A percentile compares a stretch with the other conserved stretches of the same genome.
phyloP scores from a whole-genome alignment of 2,329 filamentous ascomycete species.

The Ascochyta koolunga region DNA sequence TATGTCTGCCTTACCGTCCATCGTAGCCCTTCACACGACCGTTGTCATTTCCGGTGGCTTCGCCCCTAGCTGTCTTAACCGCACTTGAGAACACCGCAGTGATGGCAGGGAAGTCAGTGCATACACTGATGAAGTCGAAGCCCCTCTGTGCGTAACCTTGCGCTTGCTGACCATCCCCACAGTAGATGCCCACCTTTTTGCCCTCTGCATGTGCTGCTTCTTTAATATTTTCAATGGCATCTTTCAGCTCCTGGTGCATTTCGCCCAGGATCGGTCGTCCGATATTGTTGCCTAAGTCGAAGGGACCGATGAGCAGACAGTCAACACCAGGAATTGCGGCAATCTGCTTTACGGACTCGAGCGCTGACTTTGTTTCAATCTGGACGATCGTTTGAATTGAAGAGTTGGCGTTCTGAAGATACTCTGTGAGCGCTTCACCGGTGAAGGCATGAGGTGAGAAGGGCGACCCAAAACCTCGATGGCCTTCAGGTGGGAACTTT shows the following conservation, averaged over 20 bases:
- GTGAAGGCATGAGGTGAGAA: constrained; percentile 58
- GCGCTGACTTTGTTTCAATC: constrained; percentile 53
- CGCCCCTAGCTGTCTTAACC: constrained; percentile 42
- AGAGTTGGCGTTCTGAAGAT: constrained; percentile 62
- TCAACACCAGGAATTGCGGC: constrained; percentile 60
- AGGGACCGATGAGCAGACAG: constrained; percentile 61
- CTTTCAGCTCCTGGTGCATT: constrained; percentile 58
- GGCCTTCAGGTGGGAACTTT: constrained; percentile 62
- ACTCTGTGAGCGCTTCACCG: constrained; percentile 52
- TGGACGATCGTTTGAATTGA: constrained; percentile 58
- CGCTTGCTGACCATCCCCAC: constrained; percentile 58
- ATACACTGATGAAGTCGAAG: constrained; percentile 60
- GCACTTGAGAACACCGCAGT: constrained; percentile 49
- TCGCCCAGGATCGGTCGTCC: constrained; percentile 58
- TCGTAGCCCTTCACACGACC: constrained; percentile 30
- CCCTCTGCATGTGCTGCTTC: constrained; percentile 58
- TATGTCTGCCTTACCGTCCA: constrained; percentile 15
- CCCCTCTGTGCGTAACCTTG: constrained; percentile 59
- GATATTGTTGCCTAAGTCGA: constrained; percentile 64
- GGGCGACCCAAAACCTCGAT: constrained; percentile 62
- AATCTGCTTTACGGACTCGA: constrained; percentile 54
- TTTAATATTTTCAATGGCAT: constrained; percentile 59
- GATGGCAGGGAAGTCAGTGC: constrained; percentile 55
- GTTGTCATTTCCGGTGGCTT: constrained; percentile 13
- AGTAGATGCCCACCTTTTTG: constrained; percentile 63